Evolutionary conservation across 148 eudicot genomes (phyloP).

Genomic region (Beta vulgaris): DNA sequence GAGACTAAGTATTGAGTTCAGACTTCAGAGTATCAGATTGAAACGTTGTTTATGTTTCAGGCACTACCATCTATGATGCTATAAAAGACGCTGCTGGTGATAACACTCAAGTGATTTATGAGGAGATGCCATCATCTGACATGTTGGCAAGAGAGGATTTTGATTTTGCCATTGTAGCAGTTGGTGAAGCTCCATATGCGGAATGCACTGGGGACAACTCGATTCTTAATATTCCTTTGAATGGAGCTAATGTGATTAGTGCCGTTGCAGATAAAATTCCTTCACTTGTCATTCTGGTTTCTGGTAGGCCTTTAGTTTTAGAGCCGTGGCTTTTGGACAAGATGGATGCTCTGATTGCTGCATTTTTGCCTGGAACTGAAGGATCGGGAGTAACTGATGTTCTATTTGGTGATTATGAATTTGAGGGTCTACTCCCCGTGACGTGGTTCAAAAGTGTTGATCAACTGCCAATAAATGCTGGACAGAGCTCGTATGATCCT

Average conservation of each 20-base stretch:
- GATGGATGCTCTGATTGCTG: constrained; percentile 76
- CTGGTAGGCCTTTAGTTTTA: constrained; percentile 85
- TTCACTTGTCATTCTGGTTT: constrained; percentile 64
- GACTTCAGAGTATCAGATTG: constrained; percentile 12
- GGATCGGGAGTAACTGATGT: constrained; percentile 84
- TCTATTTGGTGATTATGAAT: constrained; percentile 71
- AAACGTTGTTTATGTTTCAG: constrained; percentile 34
- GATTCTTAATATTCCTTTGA: constrained; percentile 65
- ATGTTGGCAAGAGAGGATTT: constrained; percentile 55
- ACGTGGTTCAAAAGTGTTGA: constrained; percentile 79
- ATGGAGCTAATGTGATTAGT: constrained; percentile 55
- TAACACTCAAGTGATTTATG: constrained; percentile 57
- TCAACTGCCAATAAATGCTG: constrained; percentile 60
- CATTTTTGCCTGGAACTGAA: constrained; percentile 94
- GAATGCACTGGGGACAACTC: constrained; percentile 73
- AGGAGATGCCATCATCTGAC: constrained; percentile 60
- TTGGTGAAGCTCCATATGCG: constrained; percentile 84
- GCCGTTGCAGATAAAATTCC: constrained; percentile 64
- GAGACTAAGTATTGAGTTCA: background rate
- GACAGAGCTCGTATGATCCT: constrained; percentile 53
- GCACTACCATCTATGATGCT: constrained; percentile 85
- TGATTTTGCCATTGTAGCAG: constrained; percentile 72
- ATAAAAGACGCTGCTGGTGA: constrained; percentile 51
- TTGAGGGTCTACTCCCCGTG: constrained; percentile 71
- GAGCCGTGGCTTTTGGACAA: constrained; percentile 65